Evolutionary conservation across 345 rosid species (phyloP), one percentile per base, ranked within the genome.

Genomic region (Chamaenerion angustifolium): DNA sequence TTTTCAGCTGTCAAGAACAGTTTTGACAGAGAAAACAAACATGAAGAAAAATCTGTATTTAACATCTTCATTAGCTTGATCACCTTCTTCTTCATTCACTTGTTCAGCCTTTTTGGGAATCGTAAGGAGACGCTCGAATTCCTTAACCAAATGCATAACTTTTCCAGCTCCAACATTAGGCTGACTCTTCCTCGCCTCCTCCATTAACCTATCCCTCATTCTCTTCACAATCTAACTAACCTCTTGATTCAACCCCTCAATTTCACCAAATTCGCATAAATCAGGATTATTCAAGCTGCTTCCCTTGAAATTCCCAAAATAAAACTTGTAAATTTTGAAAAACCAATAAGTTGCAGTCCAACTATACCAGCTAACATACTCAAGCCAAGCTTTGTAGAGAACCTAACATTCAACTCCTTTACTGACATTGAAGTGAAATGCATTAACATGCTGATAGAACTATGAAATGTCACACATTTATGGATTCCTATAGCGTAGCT

Each of bases 91-190:
- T n/a, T n/a, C n/a, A n/a, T n/a, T n/a, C n/a, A n/a, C n/a, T n/a
- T n/a, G n/a, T n/a, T n/a, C 71, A 52, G 75, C 69, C 0, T 74
- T 63, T 16, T 48, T 55, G 0, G 73, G 76, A 49, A 80, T 61
- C 0, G 79, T 52, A 48, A 64, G 55, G 35, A 80, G 75, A 64
- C 64, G 66, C 76, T 90, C 98, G 56, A 90, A 90, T 0, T 86
- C 94, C 67, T 82, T 61, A 4, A 90, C 93, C 66, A 90, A 61
- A 64, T 86, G 78, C 87, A 61, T 68, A 52, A 90, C 98, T 57
- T 70, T 79, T 17, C 98, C 95, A 13, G 55, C 65, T 15, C 65
- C 59, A 0, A 42, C 17, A 44, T 78, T 74, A 48, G 87, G 82
- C 58, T 67, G 75, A 50, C 92, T 86, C 1, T 64, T 70, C 64